These are phyloP conservation scores for Zoysia japonica DNA, from an alignment of 176 grass and related monocot species.

Conservation along the genomic window DNA sequence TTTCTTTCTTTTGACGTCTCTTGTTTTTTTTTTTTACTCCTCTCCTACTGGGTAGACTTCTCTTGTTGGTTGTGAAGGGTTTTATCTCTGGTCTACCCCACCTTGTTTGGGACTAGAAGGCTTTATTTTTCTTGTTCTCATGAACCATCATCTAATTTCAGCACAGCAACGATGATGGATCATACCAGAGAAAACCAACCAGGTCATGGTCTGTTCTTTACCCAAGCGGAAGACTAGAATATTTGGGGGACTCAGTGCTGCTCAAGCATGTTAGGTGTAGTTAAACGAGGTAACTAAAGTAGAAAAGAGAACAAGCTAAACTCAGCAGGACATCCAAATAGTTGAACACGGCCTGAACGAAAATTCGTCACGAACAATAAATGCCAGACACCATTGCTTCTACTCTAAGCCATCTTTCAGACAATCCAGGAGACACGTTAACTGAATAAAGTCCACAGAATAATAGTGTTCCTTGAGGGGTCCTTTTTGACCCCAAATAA, in stretches of 20 bases:
- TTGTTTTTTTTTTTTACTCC: too few species aligned
- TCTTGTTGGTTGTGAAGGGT: too few species aligned
- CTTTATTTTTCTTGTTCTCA: too few species aligned
- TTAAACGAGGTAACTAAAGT: neutral
- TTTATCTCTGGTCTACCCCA: too few species aligned
- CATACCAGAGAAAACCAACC: slow-evolving; percentile 9
- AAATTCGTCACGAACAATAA: neutral
- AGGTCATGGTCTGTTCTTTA: neutral
- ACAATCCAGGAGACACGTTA: neutral
- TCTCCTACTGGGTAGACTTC: too few species aligned
- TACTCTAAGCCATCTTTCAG: neutral
- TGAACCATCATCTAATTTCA: neutral
- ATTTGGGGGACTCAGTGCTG: neutral
- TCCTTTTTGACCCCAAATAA: neutral
- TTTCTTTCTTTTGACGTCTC: too few species aligned
- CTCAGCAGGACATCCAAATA: neutral
- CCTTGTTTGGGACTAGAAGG: too few species aligned
- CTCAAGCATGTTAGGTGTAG: neutral
- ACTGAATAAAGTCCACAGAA: neutral
- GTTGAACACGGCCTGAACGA: too few species aligned
- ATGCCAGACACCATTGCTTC: neutral
- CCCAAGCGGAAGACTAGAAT: neutral
- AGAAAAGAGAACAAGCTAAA: slow-evolving; percentile 5
- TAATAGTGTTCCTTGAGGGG: neutral
- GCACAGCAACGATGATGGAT: neutral